Evolutionary conservation across 768 basidiomycete species (phyloP), one percentile per base, ranked within the genome.

Genomic region (Exidia glandulosa): DNA sequence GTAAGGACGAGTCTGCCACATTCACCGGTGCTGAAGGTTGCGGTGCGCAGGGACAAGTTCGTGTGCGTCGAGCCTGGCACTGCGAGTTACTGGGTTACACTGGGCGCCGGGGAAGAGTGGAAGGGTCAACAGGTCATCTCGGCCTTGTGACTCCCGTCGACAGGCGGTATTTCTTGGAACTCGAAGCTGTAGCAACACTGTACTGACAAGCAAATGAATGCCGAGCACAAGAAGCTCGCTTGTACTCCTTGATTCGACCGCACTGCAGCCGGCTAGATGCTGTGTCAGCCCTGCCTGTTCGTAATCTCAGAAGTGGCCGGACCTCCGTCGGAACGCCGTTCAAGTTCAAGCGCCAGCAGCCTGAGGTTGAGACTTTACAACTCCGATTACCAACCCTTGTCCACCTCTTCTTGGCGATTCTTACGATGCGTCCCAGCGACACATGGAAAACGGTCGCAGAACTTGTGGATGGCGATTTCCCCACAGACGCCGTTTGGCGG

Each of bases 61-160:
- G 80, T 96, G 45, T 97, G 95, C 65, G 84, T 96, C 59, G 95
- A 98, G 72, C 94, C 95, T 14, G 94, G 94, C 23, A 79, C 79
- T 70, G 93, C 91, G 3, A 74, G 81, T 48, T 87, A 88, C 12
- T 94, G 84, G 70, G 83, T 81, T 29, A 72, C 71, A 56, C 71
- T 93, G 7, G 77, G 74, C 41, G 75, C 85, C 7, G 87, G 87
- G 31, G 73, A 82, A 66, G 82, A 78, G 29, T 94, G 92, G 90
- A 71, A 82, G 32, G 91, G 90, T 2, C 80, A 83, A 61, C 92
- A 95, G 67, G 77, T 81, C 1, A 63, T 94, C 14, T 80, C 80
- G 3, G 76, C 81, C 9, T 64, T 71, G 36, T 70, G 60, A 67
- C 41, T 45, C 41, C 41, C 12, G 12, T 6, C 41, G 16, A 6